Evolutionary conservation across 2,329 filamentous ascomycete species (phyloP), one percentile per base, ranked within the genome.

Genomic region (Sclerotinia borealis): DNA sequence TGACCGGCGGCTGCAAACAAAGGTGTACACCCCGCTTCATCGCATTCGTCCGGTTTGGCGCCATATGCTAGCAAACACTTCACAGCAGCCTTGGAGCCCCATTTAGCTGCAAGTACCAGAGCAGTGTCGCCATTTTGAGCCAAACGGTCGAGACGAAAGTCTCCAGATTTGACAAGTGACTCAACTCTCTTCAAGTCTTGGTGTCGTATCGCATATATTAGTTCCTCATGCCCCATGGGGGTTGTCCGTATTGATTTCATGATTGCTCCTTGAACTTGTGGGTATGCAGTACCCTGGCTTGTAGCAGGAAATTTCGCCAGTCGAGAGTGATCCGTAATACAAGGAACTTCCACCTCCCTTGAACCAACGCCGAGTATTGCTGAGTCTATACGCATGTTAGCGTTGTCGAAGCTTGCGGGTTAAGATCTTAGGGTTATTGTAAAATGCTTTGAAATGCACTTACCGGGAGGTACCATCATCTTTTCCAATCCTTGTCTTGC

Each of bases 401-500:
- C n/a, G n/a, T 29, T 22, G 3, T 22, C 27, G 22, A 34, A 41
- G 8, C 13, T 10, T 43, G 41, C n/a, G 7, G 11, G 34, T 25
- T 2, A 19, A 11, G 5, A 4, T 22, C 5, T 7, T 7, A 31
- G 25, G 19, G 2, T 9, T 11, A 15, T 45, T 22, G 27, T 34
- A 19, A 34, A 34, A 37, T 29, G 1, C 15, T 34, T 15, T 41
- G 11, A 39, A 9, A 15, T 17, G 13, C 47, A 47, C 50, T 49
- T 19, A 48, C 60, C 60, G 4, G 41, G 60, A 49, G 60, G 60
- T 45, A 62, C 60, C 60, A 62, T 64, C 58, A 64, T 61, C 31
- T 61, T 55, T 54, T 50, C 56, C 5, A 39, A 13, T 17, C 63
- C 63, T 62, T 61, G 41, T 25, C 63, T 59, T 22, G 47, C 49